Evolutionary conservation across 2,329 filamentous ascomycete genomes (phyloP).

Genomic region (Pestalotiopsis sp.): DNA sequence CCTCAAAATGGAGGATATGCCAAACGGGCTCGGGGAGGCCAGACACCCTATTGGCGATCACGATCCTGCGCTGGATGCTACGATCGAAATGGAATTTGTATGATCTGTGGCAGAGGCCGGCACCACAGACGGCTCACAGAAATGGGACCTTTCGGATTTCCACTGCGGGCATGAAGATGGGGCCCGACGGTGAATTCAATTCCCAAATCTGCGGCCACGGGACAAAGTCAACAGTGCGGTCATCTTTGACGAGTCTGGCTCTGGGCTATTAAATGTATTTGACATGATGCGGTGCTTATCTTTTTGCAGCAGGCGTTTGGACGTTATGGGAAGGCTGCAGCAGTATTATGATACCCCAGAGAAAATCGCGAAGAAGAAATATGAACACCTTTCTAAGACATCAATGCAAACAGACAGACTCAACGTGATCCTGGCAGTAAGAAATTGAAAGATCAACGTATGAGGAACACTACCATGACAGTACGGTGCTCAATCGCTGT

Average conservation of each 20-base stretch:
- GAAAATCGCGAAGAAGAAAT: neutral
- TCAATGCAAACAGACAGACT: neutral
- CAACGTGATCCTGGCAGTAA: no score
- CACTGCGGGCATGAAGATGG: neutral
- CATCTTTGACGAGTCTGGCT: neutral
- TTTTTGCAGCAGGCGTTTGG: neutral
- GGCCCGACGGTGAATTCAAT: neutral
- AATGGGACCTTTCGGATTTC: neutral
- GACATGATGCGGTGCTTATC: neutral
- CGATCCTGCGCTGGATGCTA: neutral
- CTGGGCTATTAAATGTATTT: neutral
- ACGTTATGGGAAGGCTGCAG: neutral
- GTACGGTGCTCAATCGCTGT: no score
- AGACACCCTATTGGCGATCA: neutral
- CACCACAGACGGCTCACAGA: neutral
- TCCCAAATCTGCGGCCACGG: neutral
- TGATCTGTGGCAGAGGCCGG: neutral
- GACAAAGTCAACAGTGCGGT: neutral
- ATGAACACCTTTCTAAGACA: neutral
- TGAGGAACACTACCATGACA: no score
- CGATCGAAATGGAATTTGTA: neutral
- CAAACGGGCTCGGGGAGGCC: neutral
- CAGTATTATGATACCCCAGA: conserved; percentile 3
- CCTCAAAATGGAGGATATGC: conserved; percentile 38
- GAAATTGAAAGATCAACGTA: no score